Conservation (phyloP, 2,329 filamentous ascomycete genomes). For the Penicillium sumatraense region DNA sequence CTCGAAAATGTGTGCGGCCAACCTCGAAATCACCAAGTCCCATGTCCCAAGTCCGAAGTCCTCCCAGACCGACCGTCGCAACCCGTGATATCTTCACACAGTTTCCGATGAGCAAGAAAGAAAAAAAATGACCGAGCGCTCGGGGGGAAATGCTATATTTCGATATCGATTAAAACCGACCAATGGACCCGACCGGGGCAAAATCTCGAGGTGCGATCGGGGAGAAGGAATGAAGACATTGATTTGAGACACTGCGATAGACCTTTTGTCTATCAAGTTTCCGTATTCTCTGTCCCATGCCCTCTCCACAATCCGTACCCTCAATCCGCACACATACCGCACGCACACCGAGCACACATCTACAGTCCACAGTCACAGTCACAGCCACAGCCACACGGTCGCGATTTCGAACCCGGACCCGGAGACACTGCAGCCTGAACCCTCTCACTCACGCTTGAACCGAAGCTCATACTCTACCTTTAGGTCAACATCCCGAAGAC, state of each 20-base stretch:
- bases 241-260: no score
- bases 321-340: neutral
- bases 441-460: neutral
- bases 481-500: slow-evolving; percentile 99
- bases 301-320: no score
- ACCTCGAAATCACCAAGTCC: slow-evolving; percentile 19
- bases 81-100: neutral
- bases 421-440: slow-evolving; percentile 6
- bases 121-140: neutral
- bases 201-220: neutral
- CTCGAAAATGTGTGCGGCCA: slow-evolving; percentile 22
- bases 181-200: neutral
- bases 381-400: no score
- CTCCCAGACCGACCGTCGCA: slow-evolving; percentile 10
- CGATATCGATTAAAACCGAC: neutral
- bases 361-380: no score
- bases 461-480: slow-evolving; percentile 31
- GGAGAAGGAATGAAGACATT: no score
- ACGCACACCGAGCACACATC: neutral
- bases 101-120: neutral
- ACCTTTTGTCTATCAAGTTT: no score
- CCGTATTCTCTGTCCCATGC: no score
- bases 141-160: neutral
- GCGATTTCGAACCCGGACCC: slow-evolving; percentile 15
- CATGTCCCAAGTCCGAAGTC: neutral